A percentile compares a stretch with the other conserved stretches of the same genome.
These are phyloP conservation scores for Hylodesmum podocarpum DNA, from an alignment of 306 rosid species.

Conservation along the genomic window DNA sequence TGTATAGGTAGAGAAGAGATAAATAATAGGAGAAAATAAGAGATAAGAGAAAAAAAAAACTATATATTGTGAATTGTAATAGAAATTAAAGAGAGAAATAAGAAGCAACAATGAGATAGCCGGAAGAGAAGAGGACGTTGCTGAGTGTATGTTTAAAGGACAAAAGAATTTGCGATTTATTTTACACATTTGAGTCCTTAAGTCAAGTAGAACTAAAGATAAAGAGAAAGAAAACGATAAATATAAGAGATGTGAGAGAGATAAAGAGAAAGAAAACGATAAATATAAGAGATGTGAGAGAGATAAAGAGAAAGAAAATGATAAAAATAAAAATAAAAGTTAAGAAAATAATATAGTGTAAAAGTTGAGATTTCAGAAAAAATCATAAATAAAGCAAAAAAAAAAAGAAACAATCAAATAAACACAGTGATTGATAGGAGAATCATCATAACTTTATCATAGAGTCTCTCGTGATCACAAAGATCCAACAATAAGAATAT, in stretches of 20 bases:
- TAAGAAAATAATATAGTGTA: neutral
- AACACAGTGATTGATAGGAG: neutral
- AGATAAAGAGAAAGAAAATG: neutral
- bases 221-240: neutral
- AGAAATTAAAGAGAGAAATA: too few species aligned
- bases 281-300: too few species aligned
- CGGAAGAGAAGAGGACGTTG: too few species aligned
- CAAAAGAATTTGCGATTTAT: too few species aligned
- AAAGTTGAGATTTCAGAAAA: neutral
- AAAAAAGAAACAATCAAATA: neutral
- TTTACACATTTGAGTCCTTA: too few species aligned
- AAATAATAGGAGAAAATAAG: too few species aligned
- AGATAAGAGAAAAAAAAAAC: too few species aligned
- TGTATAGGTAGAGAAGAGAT: too few species aligned
- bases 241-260: too few species aligned
- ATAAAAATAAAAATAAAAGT: neutral
- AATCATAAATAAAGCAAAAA: neutral
- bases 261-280: neutral
- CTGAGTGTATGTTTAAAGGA: too few species aligned
- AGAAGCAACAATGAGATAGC: too few species aligned
- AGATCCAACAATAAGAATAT: neutral
- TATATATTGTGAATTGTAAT: too few species aligned
- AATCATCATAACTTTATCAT: neutral
- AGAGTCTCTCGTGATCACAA: neutral
- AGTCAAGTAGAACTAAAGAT: neutral